phyloP scores from a whole-genome alignment of 495 filamentous ascomycete species.

The Aspergillus kassunensis region DNA sequence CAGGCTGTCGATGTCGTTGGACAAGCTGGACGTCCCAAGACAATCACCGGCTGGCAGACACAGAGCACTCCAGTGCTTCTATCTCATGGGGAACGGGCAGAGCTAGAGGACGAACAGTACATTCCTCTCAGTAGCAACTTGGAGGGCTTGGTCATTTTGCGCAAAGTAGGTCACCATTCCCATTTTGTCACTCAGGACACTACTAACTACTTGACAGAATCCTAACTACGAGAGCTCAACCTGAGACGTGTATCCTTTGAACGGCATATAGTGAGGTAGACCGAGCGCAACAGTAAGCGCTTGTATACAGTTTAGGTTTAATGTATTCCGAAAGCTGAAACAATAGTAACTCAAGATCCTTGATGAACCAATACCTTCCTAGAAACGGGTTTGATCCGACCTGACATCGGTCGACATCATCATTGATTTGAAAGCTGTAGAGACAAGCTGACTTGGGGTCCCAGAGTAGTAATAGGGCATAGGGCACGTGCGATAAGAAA shows the following conservation, averaged over 20 bases:
- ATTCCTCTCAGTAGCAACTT: constrained; percentile 83
- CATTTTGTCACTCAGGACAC: neutral
- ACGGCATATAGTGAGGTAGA: constrained; percentile 17
- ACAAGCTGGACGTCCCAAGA: constrained; percentile 94
- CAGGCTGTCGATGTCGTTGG: constrained; percentile 98
- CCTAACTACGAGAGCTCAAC: constrained; percentile 46
- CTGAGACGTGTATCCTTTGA: constrained; percentile 26
- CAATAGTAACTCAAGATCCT: constrained; percentile 13
- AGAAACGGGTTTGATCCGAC: too few relatives aligned
- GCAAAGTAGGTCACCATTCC: constrained; percentile 64
- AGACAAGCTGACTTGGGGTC: too few relatives aligned
- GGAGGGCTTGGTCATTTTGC: constrained; percentile 92
- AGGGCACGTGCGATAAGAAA: constrained; percentile 36
- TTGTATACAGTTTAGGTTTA: constrained; percentile 31
- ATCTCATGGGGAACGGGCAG: constrained; percentile 88
- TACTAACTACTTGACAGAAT: constrained; percentile 42
- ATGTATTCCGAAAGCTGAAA: constrained; percentile 40
- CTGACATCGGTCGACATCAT: too few relatives aligned
- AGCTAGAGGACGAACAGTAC: constrained; percentile 97
- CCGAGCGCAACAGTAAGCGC: constrained; percentile 19
- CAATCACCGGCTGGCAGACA: constrained; percentile 99
- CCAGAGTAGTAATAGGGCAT: constrained; percentile 41
- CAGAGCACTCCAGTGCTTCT: constrained; percentile 96
- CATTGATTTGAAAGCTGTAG: too few relatives aligned
- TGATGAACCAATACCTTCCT: neutral